phyloP scores from a whole-genome alignment of 2,329 filamentous ascomycete species.

The Fusarium sulawesiense region DNA sequence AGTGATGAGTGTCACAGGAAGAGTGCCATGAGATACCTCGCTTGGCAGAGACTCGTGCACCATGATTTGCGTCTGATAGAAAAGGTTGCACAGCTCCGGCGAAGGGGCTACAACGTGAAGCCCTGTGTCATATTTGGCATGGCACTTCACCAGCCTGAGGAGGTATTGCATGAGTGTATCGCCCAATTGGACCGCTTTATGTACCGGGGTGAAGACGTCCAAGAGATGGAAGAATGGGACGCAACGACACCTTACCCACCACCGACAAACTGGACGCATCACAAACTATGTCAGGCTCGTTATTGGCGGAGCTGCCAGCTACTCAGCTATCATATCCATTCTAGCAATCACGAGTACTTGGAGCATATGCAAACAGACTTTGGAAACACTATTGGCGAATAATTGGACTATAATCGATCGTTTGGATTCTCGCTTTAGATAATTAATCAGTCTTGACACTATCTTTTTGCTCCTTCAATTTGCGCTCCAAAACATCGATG shows the following conservation, averaged over 20 bases:
- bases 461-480: constrained; percentile 8
- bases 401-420: not conserved
- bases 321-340: not conserved
- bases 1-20: not conserved
- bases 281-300: not conserved
- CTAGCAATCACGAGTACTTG: not conserved
- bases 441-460: not conserved
- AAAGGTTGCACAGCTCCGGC: not conserved
- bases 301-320: not conserved
- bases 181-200: not conserved
- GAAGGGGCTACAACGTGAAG: not conserved
- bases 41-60: fast-evolving
- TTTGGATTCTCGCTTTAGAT: fast-evolving
- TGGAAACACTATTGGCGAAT: not conserved
- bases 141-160: not conserved
- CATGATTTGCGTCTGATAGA: not conserved
- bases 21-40: not conserved
- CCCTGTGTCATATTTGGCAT: constrained; percentile 14
- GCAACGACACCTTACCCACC: not conserved
- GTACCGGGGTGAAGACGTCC: not conserved
- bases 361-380: not conserved
- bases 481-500: constrained; percentile 28
- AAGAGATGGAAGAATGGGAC: not conserved
- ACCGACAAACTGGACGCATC: not conserved
- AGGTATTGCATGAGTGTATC: not conserved